A percentile compares a stretch with the other conserved stretches of the same genome.
Conservation (phyloP, 129 eudicot genomes). For the Smallanthus sonchifolius region DNA sequence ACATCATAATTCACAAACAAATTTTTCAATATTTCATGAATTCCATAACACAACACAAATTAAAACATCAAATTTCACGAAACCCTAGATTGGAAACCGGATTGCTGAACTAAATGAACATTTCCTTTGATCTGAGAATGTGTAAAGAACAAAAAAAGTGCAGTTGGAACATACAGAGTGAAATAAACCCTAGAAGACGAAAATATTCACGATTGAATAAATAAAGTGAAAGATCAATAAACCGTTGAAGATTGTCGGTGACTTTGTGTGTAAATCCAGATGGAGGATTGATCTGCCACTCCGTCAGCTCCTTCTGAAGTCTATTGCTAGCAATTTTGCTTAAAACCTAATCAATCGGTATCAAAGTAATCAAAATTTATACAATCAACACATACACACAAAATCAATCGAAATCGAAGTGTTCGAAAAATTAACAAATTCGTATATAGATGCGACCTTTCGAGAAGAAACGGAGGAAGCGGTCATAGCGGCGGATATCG, state of each 20-base stretch:
- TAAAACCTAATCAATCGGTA: conserved; percentile 36
- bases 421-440: not conserved
- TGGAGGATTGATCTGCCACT: conserved; percentile 98
- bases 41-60: not conserved
- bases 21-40: not conserved
- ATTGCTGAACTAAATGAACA: not conserved
- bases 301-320: conserved; percentile 90
- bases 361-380: not conserved
- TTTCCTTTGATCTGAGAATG: not conserved
- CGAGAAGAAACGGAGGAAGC: conserved; percentile 78
- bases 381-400: not conserved
- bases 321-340: conserved; percentile 94
- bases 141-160: not conserved
- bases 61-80: not conserved
- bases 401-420: conserved; percentile 10
- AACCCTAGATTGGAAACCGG: conserved; percentile 15
- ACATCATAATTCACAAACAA: conserved; percentile 28
- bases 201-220: not conserved
- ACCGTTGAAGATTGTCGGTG: conserved; percentile 98
- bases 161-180: not conserved
- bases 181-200: not conserved
- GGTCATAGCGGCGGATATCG: conserved; percentile 47
- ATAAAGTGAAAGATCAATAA: not conserved
- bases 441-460: conserved; percentile 49
- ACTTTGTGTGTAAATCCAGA: conserved; percentile 78